Evolutionary conservation across 2,329 filamentous ascomycete species (phyloP).

Genomic region (Aschersonia sp.): DNA sequence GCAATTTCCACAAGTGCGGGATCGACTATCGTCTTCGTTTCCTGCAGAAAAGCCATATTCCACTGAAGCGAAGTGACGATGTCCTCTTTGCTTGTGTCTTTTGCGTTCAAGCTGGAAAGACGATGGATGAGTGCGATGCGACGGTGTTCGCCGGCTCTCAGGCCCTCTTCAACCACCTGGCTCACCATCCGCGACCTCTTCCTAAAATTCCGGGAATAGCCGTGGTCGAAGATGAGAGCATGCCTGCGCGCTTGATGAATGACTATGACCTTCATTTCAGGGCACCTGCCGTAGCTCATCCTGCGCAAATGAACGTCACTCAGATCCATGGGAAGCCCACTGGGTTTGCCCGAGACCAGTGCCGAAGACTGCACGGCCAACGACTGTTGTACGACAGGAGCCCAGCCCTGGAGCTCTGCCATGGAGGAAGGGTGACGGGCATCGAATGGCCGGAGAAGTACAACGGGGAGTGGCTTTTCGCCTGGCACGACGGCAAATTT

Average conservation of each 20-base stretch:
- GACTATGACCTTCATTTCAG: constrained; percentile 39
- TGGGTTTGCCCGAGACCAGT: constrained; percentile 29
- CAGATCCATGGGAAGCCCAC: constrained; percentile 28
- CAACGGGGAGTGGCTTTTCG: constrained; percentile 40
- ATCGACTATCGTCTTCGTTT: constrained; percentile 38
- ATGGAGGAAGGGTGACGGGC: constrained; percentile 33
- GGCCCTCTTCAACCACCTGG: constrained; percentile 36
- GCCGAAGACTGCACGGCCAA: constrained; percentile 31
- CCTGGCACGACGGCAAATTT: constrained; percentile 38
- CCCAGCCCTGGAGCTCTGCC: constrained; percentile 28
- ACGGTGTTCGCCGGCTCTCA: constrained; percentile 41
- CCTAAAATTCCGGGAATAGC: constrained; percentile 32
- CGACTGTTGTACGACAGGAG: constrained; percentile 29
- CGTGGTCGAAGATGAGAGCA: constrained; percentile 27
- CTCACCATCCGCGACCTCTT: constrained; percentile 37
- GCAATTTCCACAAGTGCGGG: constrained; percentile 29
- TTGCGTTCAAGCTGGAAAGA: constrained; percentile 33
- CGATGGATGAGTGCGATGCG: constrained; percentile 36
- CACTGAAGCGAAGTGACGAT: constrained; percentile 34
- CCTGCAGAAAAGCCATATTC: constrained; percentile 39
- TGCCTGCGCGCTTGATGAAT: constrained; percentile 26
- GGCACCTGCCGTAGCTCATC: constrained; percentile 22
- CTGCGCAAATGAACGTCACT: constrained; percentile 22
- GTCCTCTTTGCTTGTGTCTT: constrained; percentile 40
- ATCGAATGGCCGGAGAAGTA: constrained; percentile 36